Evolutionary conservation across 305 asterid species (phyloP).

Genomic region (Vinca major): DNA sequence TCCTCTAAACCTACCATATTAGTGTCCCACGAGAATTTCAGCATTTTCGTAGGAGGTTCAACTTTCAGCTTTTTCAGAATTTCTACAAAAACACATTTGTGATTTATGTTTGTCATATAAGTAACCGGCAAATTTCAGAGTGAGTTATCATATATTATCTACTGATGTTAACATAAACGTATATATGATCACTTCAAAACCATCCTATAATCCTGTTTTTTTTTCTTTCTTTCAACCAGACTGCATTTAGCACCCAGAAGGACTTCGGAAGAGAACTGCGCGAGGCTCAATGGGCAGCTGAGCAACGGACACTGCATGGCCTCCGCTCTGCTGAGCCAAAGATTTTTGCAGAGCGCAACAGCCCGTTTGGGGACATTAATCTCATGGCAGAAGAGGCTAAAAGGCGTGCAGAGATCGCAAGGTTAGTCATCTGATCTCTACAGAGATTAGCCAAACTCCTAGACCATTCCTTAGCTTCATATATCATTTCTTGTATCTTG

Average conservation of each 20-base stretch:
- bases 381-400: constrained; percentile 58
- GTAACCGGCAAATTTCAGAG: neutral
- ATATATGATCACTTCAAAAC: no score
- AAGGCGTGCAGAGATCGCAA: constrained; percentile 55
- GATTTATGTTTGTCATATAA: neutral
- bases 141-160: no score
- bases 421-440: constrained; percentile 25
- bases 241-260: constrained; percentile 66
- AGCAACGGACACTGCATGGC: constrained; percentile 67
- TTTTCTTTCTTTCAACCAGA: constrained; percentile 18
- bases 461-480: neutral
- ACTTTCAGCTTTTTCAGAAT: neutral
- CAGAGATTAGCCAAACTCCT: no score
- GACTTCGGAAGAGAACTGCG: constrained; percentile 62
- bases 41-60: neutral
- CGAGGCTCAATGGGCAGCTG: constrained; percentile 76
- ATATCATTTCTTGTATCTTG: neutral
- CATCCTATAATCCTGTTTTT: neutral
- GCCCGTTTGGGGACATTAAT: constrained; percentile 32
- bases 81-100: neutral
- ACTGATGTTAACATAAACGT: no score
- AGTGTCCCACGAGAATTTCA: no score
- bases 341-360: neutral
- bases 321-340: constrained; percentile 32
- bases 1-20: neutral